Base-by-base conservation (phyloP, 768 basidiomycete species). In the Psilocybe cyanescens region DNA sequence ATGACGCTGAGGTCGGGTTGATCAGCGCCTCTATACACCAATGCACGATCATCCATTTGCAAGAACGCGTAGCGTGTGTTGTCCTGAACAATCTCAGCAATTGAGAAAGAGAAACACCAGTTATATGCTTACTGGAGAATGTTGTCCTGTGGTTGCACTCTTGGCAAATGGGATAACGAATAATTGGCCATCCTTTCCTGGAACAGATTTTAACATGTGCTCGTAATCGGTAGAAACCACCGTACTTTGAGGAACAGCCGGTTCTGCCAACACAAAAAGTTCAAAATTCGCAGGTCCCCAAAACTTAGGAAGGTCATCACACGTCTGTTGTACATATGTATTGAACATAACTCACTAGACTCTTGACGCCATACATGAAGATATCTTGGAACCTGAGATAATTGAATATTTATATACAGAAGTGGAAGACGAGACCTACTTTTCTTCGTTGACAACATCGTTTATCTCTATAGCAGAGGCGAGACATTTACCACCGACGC, bases 1-100 rank as follows among this genome's bases (percentile, higher is more conserved):
- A 99, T 97, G 59, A 99, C 89, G 70, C 94, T 97, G 89, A 97
- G 91, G 71, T 98, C 96, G 4, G 97, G 96, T 72, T 98, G 96
- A 73, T 98, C 97, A 30, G 96, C 94, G 12, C 97, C 96, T 57
- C 97, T 86, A 73, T 98, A 99, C 14, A 98, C 88, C 0, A 97
- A 82, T 2, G 92, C 91, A 45, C 94, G 87, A 68, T 99, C 97
- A 68, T 98, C 95, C 86, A 96, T 87, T 75, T 97, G 95, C 44
- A 98, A 80, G 76, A 97, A 97, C 1, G 94, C 96, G 70, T 97
- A 97, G 65, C 93, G 88, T 7, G 95, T 95, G 71, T 97, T 98
- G 71, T 98, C 96, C 94, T 95, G n/a, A 8, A 19, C 7, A 28
- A 29, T 31, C 44, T 8, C 9, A 14, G 29, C 48, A 46, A 44